phyloP scores from a whole-genome alignment of 306 rosid genomes.

The Elaeagnus macrophylla region DNA sequence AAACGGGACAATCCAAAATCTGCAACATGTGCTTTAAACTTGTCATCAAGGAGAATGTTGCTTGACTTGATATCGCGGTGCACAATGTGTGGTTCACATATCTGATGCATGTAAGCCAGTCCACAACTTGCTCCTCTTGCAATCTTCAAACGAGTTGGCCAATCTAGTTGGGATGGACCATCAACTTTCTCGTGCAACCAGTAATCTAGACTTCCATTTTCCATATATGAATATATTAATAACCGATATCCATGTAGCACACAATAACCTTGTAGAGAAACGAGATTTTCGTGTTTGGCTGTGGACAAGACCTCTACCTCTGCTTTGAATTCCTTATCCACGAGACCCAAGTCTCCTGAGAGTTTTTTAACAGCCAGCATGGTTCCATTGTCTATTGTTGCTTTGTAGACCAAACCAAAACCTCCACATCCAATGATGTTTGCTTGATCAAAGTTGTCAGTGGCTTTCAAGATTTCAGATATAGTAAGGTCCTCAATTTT shows the following conservation, averaged over 20 bases:
- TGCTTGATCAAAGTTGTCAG: slow-evolving; percentile 83
- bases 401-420: slow-evolving; percentile 90
- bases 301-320: slow-evolving; percentile 88
- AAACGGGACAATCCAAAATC: slow-evolving; percentile 82
- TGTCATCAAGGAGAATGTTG: slow-evolving; percentile 76
- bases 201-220: slow-evolving; percentile 89
- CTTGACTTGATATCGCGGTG: slow-evolving; percentile 94
- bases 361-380: slow-evolving; percentile 79
- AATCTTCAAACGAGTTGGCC: slow-evolving; percentile 71
- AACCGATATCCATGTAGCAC: slow-evolving; percentile 70
- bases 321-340: slow-evolving; percentile 93
- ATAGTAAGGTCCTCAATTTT: slow-evolving; percentile 66
- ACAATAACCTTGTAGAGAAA: slow-evolving; percentile 82
- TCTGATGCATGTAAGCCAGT: slow-evolving; percentile 79
- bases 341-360: slow-evolving; percentile 84
- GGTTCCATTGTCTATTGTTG: slow-evolving; percentile 61
- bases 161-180: slow-evolving; percentile 66
- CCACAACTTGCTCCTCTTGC: slow-evolving; percentile 62
- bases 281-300: slow-evolving; percentile 83
- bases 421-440: slow-evolving; percentile 94
- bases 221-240: slow-evolving; percentile 77
- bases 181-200: slow-evolving; percentile 88
- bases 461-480: slow-evolving; percentile 72
- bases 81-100: slow-evolving; percentile 86
- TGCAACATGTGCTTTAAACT: slow-evolving; percentile 82